Percentiles rank a stretch among this genome's conserved stretches.
Evolutionary conservation across 441 rosid genomes (phyloP).

Genomic region (Populus trichocarpa): DNA sequence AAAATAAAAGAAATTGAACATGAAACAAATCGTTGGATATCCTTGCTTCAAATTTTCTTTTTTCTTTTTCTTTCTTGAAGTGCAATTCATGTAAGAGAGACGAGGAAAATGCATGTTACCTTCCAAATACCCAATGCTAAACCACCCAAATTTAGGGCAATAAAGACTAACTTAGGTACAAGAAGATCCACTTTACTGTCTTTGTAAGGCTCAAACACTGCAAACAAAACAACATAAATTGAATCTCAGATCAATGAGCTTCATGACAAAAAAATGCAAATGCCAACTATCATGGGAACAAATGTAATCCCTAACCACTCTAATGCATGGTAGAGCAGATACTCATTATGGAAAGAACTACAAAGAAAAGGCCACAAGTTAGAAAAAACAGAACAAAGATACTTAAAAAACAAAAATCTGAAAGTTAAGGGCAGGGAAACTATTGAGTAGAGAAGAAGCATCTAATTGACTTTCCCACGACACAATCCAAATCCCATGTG

Average conservation of each 20-base stretch:
- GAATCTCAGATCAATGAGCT: neutral
- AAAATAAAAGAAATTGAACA: slow-evolving; percentile 22
- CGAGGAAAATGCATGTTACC: slow-evolving; percentile 38
- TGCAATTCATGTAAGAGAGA: neutral
- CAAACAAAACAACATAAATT: slow-evolving; percentile 15
- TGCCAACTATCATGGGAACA: neutral
- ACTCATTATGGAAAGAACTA: neutral
- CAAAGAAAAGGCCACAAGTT: neutral
- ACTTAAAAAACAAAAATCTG: neutral
- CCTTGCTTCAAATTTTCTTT: neutral
- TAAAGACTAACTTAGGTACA: slow-evolving; percentile 81
- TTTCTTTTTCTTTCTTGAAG: neutral
- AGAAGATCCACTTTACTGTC: slow-evolving; percentile 86
- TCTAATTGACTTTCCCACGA: neutral
- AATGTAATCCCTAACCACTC: neutral
- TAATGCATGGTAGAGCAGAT: neutral
- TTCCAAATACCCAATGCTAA: slow-evolving; percentile 96
- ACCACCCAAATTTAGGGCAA: slow-evolving; percentile 93
- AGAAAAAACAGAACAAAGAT: neutral
- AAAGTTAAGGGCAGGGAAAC: neutral
- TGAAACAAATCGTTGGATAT: slow-evolving; percentile 1
- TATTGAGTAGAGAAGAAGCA: neutral
- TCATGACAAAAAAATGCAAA: neutral
- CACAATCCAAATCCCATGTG: neutral
- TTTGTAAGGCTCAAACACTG: slow-evolving; percentile 99